Percentiles rank a stretch among this genome's conserved stretches.
phyloP scores from a whole-genome alignment of 805 yeast genomes.

The Brettanomyces nanus region DNA sequence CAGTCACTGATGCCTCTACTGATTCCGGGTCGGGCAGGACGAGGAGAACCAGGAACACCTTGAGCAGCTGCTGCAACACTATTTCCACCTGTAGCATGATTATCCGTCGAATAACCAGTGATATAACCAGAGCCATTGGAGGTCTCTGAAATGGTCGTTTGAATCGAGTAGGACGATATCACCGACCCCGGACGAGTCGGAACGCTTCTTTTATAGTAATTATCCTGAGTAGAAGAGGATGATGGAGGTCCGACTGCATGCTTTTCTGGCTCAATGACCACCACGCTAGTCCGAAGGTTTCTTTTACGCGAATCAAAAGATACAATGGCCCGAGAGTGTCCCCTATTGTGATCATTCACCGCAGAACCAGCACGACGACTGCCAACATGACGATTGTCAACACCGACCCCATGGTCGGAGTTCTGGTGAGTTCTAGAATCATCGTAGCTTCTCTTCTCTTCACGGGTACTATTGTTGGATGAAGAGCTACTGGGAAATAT shows the following conservation, averaged over 20 bases:
- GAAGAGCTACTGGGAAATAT: background rate
- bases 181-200: constrained; percentile 41
- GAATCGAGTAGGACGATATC: constrained; percentile 40
- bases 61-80: too few species aligned
- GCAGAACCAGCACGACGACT: too few species aligned
- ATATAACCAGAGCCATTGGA: constrained; percentile 35
- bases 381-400: background rate
- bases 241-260: too few species aligned
- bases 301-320: constrained; percentile 1
- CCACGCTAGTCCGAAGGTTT: constrained; percentile 10
- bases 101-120: constrained; percentile 30
- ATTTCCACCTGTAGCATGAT: background rate
- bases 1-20: constrained; percentile 28
- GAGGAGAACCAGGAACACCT: background rate
- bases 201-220: background rate
- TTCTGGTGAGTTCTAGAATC: background rate
- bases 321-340: too few species aligned
- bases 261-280: constrained; percentile 14
- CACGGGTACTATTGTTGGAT: background rate
- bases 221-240: background rate
- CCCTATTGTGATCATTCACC: too few species aligned
- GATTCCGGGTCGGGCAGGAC: constrained; percentile 15
- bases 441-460: background rate
- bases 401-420: too few species aligned
- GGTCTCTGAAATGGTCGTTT: constrained; percentile 44